Evolutionary conservation across 2,329 filamentous ascomycete genomes (phyloP).

Genomic region (Aureobasidium leucospermi): DNA sequence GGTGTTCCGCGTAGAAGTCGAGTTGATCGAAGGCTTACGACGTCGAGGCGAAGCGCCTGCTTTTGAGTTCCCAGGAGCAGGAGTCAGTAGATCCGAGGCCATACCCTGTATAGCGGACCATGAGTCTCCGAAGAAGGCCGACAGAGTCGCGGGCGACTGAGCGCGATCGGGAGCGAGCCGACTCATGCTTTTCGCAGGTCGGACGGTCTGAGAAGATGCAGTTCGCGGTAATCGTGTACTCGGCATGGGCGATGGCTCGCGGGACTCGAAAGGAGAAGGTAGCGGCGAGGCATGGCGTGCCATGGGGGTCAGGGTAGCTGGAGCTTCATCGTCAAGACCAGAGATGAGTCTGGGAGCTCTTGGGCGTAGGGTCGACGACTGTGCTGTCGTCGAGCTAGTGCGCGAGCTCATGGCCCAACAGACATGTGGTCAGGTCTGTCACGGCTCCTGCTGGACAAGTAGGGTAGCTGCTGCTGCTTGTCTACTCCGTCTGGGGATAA

Average conservation of each 20-base stretch:
- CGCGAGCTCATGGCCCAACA: constrained; percentile 18
- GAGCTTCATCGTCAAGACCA: constrained; percentile 37
- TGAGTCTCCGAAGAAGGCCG: constrained; percentile 41
- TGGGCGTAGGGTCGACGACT: constrained; percentile 37
- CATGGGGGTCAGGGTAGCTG: constrained; percentile 28
- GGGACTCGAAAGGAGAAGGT: constrained; percentile 29
- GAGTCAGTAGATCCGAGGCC: constrained; percentile 38
- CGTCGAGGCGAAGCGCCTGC: constrained; percentile 4
- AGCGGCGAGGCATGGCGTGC: constrained; percentile 28
- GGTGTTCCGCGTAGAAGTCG: constrained; percentile 23
- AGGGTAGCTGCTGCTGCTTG: neutral
- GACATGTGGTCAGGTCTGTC: constrained; percentile 2
- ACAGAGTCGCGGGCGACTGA: constrained; percentile 23
- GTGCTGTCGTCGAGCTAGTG: constrained; percentile 31
- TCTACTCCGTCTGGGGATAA: neutral
- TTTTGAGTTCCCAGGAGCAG: neutral
- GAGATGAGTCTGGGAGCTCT: constrained; percentile 42
- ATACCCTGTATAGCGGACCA: constrained; percentile 44
- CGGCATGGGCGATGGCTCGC: constrained; percentile 34
- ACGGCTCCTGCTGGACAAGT: neutral
- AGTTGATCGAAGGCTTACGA: constrained; percentile 19
- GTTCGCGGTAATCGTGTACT: constrained; percentile 2
- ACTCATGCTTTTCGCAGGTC: constrained; percentile 2
- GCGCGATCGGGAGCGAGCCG: neutral
- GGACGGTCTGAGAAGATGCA: constrained; percentile 14